Base-by-base conservation (phyloP, 495 filamentous ascomycete species). In the Cenococcum geophilum region DNA sequence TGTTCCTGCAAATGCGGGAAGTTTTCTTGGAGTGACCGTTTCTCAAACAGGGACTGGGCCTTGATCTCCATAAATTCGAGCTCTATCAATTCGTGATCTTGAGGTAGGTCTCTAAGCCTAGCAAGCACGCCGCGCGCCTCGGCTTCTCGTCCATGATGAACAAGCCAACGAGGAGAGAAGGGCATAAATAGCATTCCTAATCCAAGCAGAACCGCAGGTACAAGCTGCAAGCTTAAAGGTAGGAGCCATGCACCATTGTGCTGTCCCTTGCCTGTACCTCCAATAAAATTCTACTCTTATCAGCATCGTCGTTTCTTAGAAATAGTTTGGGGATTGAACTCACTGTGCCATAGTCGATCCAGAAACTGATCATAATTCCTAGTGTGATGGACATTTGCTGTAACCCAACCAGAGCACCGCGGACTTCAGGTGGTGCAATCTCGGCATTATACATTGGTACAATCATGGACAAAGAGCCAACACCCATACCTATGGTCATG, bases 1-100 rank as follows among this genome's bases (percentile, higher is more conserved):
- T 78, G 76, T 48, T 86, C 82, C 1, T 78, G 78, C 5, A 89
- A 68, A 14, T 84, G 70, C 4, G 89, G 89, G 74, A 88, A 95
- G 36, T 87, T 76, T 65, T 88, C 84, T 1, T 81, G 80, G 0
- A 86, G 78, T 27, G 82, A 87, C 16, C 86, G 82, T 74, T 91
- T 89, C 74, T 93, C 89, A 57, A 92, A 89, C 56, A 85, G 78
- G 4, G 85, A 85, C 59, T 89, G 87, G 0, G 89, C 87, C 70
- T 86, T 86, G 72, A 95, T 91, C 69, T 93, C 90, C 32, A 89
- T 78, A 71, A 86, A 91, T 66, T 92, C 90, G 25, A 88, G 79
- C 67, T 86, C 79, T 49, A 93, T 81, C 0, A 84, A 76, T 56
- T 87, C 83, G 65, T 86, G 80, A 62, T 87, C 81, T 18, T 73